Evolutionary conservation across 768 basidiomycete genomes (phyloP).

Genomic region (Mycena chlorophos): DNA sequence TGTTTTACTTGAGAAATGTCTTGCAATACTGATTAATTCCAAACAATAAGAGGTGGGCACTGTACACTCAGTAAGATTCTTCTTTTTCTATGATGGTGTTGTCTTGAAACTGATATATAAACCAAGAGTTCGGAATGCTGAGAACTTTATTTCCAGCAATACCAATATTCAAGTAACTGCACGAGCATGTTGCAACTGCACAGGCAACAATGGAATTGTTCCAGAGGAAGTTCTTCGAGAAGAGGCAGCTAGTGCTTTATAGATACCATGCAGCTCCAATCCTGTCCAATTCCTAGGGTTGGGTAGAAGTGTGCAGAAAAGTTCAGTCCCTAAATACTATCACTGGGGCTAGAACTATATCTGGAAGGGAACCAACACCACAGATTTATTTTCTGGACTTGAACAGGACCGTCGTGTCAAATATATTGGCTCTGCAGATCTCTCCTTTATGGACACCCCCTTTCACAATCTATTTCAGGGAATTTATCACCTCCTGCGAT

Average conservation of each 20-base stretch:
- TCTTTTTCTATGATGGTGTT: too few relatives aligned
- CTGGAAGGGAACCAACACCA: neutral
- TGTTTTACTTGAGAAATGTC: too few relatives aligned
- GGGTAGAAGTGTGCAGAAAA: neutral
- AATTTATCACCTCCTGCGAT: neutral
- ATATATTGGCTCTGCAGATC: neutral
- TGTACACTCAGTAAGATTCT: neutral
- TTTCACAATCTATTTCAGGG: slow-evolving; percentile 2
- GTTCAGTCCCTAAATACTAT: neutral
- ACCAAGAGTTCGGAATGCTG: too few relatives aligned
- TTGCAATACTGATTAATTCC: neutral
- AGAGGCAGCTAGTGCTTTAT: neutral
- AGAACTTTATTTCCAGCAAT: too few relatives aligned
- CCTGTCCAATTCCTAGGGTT: neutral
- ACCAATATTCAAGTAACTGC: neutral
- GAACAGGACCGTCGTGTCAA: neutral
- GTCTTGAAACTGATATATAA: neutral
- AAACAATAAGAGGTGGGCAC: neutral
- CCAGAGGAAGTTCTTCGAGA: neutral
- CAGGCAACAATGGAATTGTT: neutral
- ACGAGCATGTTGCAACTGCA: neutral
- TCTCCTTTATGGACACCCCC: neutral
- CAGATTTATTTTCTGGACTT: neutral
- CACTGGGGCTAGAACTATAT: neutral
- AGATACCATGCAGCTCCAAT: neutral